Evolutionary conservation across 1,139 yeast species (phyloP), one percentile per base, ranked within the genome.

Genomic region (Yamadazyma dendronema): DNA sequence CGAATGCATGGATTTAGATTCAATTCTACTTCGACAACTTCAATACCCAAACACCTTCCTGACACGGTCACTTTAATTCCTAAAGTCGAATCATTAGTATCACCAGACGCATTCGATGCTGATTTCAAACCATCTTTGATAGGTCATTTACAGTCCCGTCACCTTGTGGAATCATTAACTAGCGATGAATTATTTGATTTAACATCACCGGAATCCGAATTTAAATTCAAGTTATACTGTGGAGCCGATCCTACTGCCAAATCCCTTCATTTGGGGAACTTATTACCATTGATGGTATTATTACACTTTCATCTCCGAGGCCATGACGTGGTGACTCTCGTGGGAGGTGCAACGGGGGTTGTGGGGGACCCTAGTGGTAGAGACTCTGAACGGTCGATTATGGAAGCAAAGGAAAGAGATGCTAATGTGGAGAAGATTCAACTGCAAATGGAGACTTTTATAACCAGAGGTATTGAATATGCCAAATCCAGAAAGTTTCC

Each of bases 311-410:
- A 79, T 46, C 63, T 90, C 27, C 66, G 94, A 25, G 98, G 98
- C 1, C 96, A 90, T 56, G 77, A 78, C 47, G 79, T 88, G 9
- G 79, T 81, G 9, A 89, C 94, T 0, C 59, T 94, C 11, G 87
- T 92, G 6, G 98, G 98, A 8, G 98, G 97, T n/a, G 98, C 97
- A 8, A 92, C 99, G 0, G 97, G 97, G 3, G 77, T 79, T 12
- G 96, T 92, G 2, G 99, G 99, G 4, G 99, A 92, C 58, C 99
- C 98, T 2, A 87, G 96, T 41, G 98, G 98, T 0, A 72, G 97
- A 49, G 64, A 73, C 1, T 77, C 89, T 0, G 97, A 88, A 53
- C 72, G 99, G 41, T 58, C 65, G 3, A 67, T 62, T 9, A 70
- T 90, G 65, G 80, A 68, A 11, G 67, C 66, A 2, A 56, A 62